A percentile compares a stretch with the other conserved stretches of the same genome.
These are phyloP conservation scores for Aureobasidium sp. DNA, from an alignment of 2,329 filamentous ascomycete genomes.

Conservation along the genomic window DNA sequence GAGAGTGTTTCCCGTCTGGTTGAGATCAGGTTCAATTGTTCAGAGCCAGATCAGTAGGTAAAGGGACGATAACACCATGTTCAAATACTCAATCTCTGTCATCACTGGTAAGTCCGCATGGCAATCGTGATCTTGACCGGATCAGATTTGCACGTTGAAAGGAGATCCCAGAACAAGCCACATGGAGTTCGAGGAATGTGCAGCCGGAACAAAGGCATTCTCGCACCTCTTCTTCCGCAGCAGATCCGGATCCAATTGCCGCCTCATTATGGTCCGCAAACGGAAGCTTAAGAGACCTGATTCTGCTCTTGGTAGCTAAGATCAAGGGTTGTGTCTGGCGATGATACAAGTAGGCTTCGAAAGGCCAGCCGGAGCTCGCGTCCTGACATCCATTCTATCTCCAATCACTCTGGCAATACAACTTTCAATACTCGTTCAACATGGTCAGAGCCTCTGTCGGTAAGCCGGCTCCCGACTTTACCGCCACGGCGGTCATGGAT, in stretches of 20 bases:
- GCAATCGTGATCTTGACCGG: too few species aligned
- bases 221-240: not conserved
- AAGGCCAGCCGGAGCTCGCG: not conserved
- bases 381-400: not conserved
- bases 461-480: slow-evolving; percentile 23
- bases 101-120: not conserved
- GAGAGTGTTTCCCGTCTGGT: too few species aligned
- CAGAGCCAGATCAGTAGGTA: not conserved
- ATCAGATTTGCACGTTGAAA: not conserved
- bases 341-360: not conserved
- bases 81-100: too few species aligned
- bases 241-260: not conserved
- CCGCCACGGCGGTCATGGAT: slow-evolving; percentile 22
- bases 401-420: not conserved
- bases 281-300: not conserved
- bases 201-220: slow-evolving; percentile 9
- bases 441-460: slow-evolving; percentile 17
- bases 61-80: too few species aligned
- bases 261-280: not conserved
- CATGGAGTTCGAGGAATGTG: not conserved
- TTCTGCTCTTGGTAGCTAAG: not conserved
- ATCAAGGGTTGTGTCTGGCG: not conserved
- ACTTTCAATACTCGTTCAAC: not conserved
- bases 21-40: not conserved
- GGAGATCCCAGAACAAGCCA: not conserved